Conservation (phyloP, 257 asterid genomes). For the Primulina huaijiensis region DNA sequence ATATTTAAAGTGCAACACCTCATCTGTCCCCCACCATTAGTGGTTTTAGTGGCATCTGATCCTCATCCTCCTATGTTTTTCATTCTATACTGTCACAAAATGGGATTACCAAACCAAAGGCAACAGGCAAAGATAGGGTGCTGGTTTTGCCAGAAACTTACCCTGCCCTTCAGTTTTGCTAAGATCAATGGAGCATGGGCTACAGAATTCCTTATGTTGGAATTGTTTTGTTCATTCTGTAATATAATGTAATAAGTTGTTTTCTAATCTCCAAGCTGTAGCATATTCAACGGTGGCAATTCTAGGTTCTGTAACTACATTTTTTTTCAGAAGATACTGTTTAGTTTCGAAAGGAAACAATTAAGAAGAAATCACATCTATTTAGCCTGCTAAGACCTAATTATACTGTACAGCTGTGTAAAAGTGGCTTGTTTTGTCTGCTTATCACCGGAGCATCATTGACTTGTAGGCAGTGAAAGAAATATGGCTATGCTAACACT, state of each 20-base stretch:
- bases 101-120: neutral
- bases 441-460: conserved; percentile 10
- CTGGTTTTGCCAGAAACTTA: neutral
- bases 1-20: neutral
- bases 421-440: conserved; percentile 22
- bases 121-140: neutral
- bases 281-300: conserved; percentile 1
- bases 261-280: neutral
- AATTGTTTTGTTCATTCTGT: neutral
- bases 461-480: conserved; percentile 74
- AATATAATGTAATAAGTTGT: neutral
- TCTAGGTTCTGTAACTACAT: conserved; percentile 2
- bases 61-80: neutral
- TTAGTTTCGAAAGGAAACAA: neutral
- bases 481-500: conserved; percentile 71
- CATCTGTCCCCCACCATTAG: neutral
- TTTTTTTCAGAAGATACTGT: neutral
- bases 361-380: neutral
- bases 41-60: neutral
- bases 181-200: conserved; percentile 1
- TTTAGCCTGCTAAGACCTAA: neutral
- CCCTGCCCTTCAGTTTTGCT: neutral
- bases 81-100: conserved; percentile 2
- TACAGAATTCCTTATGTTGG: conserved; percentile 6
- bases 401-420: neutral